Percentiles rank a stretch among this genome's conserved stretches.
These are phyloP conservation scores for Pichia sp. DNA, from an alignment of 1,139 yeast species.

Conservation along the genomic window DNA sequence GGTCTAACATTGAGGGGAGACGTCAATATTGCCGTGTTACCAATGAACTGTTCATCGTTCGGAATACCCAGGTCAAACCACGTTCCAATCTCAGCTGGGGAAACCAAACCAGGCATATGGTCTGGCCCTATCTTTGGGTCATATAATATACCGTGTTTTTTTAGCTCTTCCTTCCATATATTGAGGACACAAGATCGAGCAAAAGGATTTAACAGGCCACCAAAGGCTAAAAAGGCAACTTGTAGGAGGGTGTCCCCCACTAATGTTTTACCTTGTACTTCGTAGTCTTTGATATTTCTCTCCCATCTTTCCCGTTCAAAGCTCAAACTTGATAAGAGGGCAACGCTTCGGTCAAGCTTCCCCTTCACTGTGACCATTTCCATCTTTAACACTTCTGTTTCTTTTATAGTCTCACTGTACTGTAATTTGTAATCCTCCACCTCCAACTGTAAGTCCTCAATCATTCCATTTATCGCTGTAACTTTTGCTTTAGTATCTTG, in stretches of 20 bases:
- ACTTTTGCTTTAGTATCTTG: constrained; percentile 57
- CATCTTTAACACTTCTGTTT: constrained; percentile 64
- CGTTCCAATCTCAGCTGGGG: constrained; percentile 33
- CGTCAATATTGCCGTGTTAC: constrained; percentile 53
- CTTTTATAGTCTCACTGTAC: constrained; percentile 70
- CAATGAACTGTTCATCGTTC: constrained; percentile 52
- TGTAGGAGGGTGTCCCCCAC: constrained; percentile 62
- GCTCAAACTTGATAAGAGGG: constrained; percentile 56
- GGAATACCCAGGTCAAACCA: constrained; percentile 54
- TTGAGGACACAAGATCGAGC: constrained; percentile 34
- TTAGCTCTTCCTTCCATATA: constrained; percentile 39
- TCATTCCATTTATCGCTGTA: constrained; percentile 78
- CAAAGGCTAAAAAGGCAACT: constrained; percentile 56
- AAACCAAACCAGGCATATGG: constrained; percentile 33
- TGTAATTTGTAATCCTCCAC: constrained; percentile 61
- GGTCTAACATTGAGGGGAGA: constrained; percentile 28
- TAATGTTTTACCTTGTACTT: constrained; percentile 37
- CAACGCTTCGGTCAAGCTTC: constrained; percentile 58
- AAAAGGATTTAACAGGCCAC: constrained; percentile 54
- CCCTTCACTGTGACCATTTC: constrained; percentile 60
- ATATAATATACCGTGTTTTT: constrained; percentile 33
- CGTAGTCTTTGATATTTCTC: constrained; percentile 45
- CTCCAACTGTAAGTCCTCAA: constrained; percentile 59
- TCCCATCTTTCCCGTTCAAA: constrained; percentile 78
- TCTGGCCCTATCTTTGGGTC: constrained; percentile 27